Conservation (phyloP, 495 filamentous ascomycete species). For the Durotheca rogersii region DNA sequence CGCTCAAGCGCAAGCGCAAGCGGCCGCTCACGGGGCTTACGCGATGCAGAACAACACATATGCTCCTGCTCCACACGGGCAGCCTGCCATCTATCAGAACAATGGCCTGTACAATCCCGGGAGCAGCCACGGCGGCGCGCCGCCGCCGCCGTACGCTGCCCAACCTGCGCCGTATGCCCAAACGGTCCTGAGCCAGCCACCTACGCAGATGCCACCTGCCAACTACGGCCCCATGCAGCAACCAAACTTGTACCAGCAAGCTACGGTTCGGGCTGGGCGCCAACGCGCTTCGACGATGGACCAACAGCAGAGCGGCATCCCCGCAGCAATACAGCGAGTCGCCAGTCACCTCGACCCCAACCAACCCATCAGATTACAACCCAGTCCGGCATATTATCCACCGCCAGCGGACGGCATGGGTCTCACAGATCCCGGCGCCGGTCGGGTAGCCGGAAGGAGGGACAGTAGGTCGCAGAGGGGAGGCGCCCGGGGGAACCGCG, state of each 20-base stretch:
- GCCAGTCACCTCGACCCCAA: conserved; percentile 95
- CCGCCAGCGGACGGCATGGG: conserved; percentile 84
- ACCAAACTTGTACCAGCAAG: conserved; percentile 79
- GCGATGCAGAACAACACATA: conserved; percentile 48
- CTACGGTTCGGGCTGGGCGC: conserved; percentile 74
- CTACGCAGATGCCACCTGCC: conserved; percentile 65
- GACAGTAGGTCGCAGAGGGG: conserved; percentile 70
- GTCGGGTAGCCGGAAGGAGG: conserved; percentile 68
- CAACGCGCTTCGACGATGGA: conserved; percentile 96
- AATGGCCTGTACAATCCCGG: conserved; percentile 72
- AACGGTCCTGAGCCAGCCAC: conserved; percentile 67
- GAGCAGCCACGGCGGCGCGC: conserved; percentile 62
- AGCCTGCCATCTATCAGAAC: conserved; percentile 72
- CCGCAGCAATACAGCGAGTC: conserved; percentile 90
- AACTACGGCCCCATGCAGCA: conserved; percentile 62
- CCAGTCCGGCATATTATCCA: conserved; percentile 96
- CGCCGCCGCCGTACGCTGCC: conserved; percentile 86
- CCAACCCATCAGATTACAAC: conserved; percentile 90
- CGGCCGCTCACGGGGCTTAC: conserved; percentile 55
- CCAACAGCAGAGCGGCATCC: conserved; percentile 86
- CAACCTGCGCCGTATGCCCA: conserved; percentile 72
- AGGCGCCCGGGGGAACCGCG: conserved; percentile 63
- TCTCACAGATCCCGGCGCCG: conserved; percentile 51
- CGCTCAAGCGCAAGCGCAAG: conserved; percentile 62
- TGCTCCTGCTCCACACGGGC: conserved; percentile 40